Conservation (phyloP, 2,329 filamentous ascomycete genomes). For the Aspergillus glaucus region DNA sequence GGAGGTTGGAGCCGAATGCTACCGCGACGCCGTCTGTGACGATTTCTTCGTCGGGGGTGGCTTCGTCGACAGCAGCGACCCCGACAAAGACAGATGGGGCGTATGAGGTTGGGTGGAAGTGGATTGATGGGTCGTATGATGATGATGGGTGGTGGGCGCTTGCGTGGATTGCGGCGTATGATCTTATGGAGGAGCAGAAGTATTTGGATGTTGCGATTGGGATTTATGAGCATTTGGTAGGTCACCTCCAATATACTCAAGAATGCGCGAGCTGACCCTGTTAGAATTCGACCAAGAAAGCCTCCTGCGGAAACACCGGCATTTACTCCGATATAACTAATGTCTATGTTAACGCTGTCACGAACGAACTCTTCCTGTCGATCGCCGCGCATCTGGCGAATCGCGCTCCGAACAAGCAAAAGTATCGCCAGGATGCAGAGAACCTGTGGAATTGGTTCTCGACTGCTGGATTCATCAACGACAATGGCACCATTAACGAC, state of each 20-base stretch:
- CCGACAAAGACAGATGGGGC: not conserved
- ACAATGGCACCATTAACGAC: conserved; percentile 48
- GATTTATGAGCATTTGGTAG: conserved; percentile 45
- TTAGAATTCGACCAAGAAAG: not conserved
- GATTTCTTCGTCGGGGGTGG: not conserved
- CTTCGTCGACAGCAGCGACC: not conserved
- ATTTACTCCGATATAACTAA: conserved; percentile 45
- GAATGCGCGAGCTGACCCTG: conserved; percentile 6
- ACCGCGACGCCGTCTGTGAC: not conserved
- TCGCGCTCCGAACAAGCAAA: conserved; percentile 32
- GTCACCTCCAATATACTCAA: not conserved
- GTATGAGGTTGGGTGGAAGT: conserved; percentile 1
- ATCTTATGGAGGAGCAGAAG: conserved; percentile 39
- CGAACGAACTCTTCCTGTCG: conserved; percentile 52
- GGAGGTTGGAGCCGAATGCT: not conserved
- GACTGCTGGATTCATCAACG: conserved; percentile 43
- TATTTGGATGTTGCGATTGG: conserved; percentile 45
- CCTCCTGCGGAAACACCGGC: conserved; percentile 37
- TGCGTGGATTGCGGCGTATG: conserved; percentile 51
- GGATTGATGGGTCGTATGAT: conserved; percentile 39
- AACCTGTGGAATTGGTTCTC: conserved; percentile 49
- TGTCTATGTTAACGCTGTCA: conserved; percentile 48
- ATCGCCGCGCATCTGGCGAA: conserved; percentile 52
- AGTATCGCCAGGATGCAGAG: conserved; percentile 43
- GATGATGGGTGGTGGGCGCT: conserved; percentile 52